These are phyloP conservation scores for Neofusicoccum parvum DNA, from an alignment of 2,329 filamentous ascomycete genomes.

Conservation along the genomic window DNA sequence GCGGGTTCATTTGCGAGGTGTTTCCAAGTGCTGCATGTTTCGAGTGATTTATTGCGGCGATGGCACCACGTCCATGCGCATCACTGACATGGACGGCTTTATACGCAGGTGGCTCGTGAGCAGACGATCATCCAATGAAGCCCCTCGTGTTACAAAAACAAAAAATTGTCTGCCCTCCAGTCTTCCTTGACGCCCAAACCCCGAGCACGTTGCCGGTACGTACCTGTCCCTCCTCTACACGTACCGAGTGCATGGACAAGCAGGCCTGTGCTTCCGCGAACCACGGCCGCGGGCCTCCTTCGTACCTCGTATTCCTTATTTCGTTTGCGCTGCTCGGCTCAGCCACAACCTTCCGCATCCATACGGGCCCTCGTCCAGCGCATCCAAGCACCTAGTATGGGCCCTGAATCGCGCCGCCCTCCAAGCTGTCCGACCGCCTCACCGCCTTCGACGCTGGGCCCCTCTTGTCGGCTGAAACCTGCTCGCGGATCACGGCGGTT, in stretches of 20 bases:
- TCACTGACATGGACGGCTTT: too few species aligned
- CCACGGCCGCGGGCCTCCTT: background rate
- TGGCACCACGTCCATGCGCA: too few species aligned
- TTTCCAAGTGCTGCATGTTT: too few species aligned
- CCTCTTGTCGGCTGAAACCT: background rate
- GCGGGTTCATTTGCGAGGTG: too few species aligned
- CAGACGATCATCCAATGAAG: too few species aligned
- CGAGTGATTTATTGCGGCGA: too few species aligned
- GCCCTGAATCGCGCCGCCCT: background rate
- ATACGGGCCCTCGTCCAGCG: background rate
- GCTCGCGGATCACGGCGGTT: background rate
- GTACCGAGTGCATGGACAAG: background rate
- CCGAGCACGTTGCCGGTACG: too few species aligned
- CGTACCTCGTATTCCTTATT: background rate
- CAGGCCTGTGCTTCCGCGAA: slow-evolving; percentile 5
- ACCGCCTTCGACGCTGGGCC: background rate
- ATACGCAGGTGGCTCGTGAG: too few species aligned
- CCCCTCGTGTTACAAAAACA: too few species aligned
- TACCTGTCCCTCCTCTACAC: too few species aligned
- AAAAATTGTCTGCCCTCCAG: too few species aligned
- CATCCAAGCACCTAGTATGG: background rate
- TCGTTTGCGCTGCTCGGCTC: background rate
- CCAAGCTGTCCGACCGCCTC: background rate
- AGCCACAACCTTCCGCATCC: slow-evolving; percentile 13
- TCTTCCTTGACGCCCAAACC: too few species aligned